Percentiles rank a stretch among this genome's conserved stretches.
Evolutionary conservation across 768 basidiomycete species (phyloP).

Genomic region (Mycena vulgaris): DNA sequence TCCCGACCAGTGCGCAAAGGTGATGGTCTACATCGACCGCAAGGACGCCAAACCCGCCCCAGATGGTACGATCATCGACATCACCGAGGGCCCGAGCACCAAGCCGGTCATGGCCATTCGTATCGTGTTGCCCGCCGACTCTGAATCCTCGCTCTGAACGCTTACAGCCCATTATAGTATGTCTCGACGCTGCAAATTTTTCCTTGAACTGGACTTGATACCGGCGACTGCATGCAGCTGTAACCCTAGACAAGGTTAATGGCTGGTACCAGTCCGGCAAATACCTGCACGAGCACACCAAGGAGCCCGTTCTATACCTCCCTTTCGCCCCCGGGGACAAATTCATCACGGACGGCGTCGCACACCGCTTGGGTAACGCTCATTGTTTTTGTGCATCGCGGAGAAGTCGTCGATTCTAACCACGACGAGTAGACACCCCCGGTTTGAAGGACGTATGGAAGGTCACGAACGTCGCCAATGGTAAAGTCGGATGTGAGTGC

Average conservation of each 20-base stretch:
- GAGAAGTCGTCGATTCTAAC: not conserved
- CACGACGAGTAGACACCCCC: conserved; percentile 7
- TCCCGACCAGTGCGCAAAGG: no score
- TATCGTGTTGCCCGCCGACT: no score
- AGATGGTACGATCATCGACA: not conserved
- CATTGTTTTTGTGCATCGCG: not conserved
- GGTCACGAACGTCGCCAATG: conserved; percentile 11
- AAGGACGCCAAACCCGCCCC: not conserved
- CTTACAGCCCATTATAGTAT: no score
- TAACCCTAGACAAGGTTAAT: conserved; percentile 13
- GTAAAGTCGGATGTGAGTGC: conserved; percentile 21
- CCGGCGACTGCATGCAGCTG: conserved; percentile 22
- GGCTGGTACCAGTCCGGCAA: conserved; percentile 21
- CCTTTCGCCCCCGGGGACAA: conserved; percentile 18
- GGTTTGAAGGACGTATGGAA: conserved; percentile 24
- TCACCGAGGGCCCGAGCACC: not conserved
- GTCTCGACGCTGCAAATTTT: not conserved
- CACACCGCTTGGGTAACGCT: conserved; percentile 17
- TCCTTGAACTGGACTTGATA: conserved; percentile 4
- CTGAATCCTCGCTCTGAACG: no score
- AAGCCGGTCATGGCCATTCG: not conserved
- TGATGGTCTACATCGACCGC: no score
- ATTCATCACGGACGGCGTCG: conserved; percentile 9
- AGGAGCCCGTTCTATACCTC: conserved; percentile 17
- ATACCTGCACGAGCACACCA: conserved; percentile 30